Base-by-base conservation (phyloP, 768 basidiomycete species). In the Mycena polygramma region DNA sequence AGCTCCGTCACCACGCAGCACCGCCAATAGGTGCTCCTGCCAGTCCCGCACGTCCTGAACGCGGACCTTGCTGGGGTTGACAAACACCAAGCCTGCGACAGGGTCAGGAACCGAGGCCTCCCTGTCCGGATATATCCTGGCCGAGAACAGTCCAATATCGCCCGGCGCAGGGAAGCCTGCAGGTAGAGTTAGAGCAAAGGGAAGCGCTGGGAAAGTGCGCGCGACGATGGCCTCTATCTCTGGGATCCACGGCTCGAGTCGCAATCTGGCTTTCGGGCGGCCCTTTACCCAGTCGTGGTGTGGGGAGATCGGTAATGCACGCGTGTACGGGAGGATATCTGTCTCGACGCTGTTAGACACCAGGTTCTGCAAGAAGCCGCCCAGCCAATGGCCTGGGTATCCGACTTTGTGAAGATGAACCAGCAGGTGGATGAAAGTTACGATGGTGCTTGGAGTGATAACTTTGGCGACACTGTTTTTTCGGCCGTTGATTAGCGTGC, bases 341-440 rank as follows among this genome's bases (percentile, higher is more conserved):
- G 77, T 77, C 17, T 70, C 46, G 39, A 80, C 65, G n/a, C 49
- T 74, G 46, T 79, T 75, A 43, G 73, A 71, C 11, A 82, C 59
- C 20, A 80, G 57, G 26, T 63, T 71, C 54, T 75, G 68, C 19
- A 79, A 52, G 71, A 76, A 79, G 10, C 81, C 80, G 53, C 77
- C 73, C 39, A 83, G 76, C 82, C 81, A 83, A 65, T 81, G 83
- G 8, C 69, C 71, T 2, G 82, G 82, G 66, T 80, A 83, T 2
- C 81, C 81, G 55, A 81, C 78, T 36, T 73, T 66, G 58, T 77
- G 74, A 19, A 82, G 77, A 66, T 80, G 75, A 30, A 80, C 66
- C 22, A 83, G 74, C 2, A 83, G 74, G 15, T 74, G 68, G 55
- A 82, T 60, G 74, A 82, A 82, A 8, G 77, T 76, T 13, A 77